Base-by-base conservation (phyloP, 345 rosid species). In the Kandelia obovata region DNA sequence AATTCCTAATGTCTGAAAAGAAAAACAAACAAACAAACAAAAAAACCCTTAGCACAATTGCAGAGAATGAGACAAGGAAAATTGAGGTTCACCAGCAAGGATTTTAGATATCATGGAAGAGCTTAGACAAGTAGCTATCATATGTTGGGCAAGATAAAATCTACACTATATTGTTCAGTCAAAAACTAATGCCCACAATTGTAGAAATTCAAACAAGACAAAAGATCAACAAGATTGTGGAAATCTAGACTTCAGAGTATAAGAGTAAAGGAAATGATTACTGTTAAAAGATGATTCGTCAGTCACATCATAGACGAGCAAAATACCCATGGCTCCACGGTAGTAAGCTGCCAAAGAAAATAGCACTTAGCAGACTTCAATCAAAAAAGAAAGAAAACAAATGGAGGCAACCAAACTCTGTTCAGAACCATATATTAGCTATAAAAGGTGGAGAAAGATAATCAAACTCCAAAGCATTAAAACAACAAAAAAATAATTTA, bases 1-100 rank as follows among this genome's bases (percentile, higher is more conserved):
- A 86, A 66, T 86, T 83, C 81, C 90, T 86, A 71, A 82, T 83
- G 63, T 86, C 87, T 68, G 47, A 35, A n/a, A 21, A 46, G n/a
- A 58, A 4, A 30, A 30, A 30, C 1, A 30, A 30, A 30, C 0
- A 5, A 0, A 39, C 43, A 57, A 43, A 9, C 1, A 7, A 20
- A 56, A 30, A 5, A 31, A 4, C 5, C 5, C 0, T 35, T 13
- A 71, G 59, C 16, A 30, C 5, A 10, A 25, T 10, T 56, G 59
- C 13, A 56, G 30, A 56, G 59, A 25, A 10, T 25, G 59, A 56
- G 13, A 56, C 16, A 30, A 1, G 17, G 23, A 67, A 46, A 43
- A 28, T 10, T 21, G 1, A 21, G 23, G 26, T 56, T 10, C 1
- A 23, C 17, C 49, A 13, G 17, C 59, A 56, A 55, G 28, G 59